Conservation (phyloP, 257 asterid genomes). For the Salvia miltiorrhiza region DNA sequence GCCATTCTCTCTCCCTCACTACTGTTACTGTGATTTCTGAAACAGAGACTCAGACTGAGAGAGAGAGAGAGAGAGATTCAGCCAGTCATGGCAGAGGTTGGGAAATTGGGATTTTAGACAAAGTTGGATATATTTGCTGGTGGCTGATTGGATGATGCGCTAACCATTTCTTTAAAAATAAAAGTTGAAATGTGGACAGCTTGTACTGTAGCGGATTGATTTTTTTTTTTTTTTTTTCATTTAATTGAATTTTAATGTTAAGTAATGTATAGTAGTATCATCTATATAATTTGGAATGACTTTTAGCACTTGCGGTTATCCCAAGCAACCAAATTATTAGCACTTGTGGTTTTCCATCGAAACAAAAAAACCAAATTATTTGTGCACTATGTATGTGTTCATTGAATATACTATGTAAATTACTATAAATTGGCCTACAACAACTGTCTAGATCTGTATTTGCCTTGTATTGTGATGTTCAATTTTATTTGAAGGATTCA, state of each 20-base stretch:
- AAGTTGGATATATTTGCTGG: conserved; percentile 3
- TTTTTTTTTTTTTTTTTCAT: too few relatives aligned
- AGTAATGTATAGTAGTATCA: too few relatives aligned
- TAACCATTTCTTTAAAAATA: background rate
- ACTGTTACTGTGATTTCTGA: background rate
- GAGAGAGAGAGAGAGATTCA: conserved; percentile 2
- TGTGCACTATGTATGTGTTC: too few relatives aligned
- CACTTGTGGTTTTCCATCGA: too few relatives aligned
- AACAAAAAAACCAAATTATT: too few relatives aligned
- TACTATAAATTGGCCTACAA: background rate
- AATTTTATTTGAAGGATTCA: too few relatives aligned
- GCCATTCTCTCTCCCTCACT: conserved; percentile 27
- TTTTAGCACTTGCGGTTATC: background rate
- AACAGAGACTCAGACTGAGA: conserved; percentile 6
- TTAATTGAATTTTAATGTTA: too few relatives aligned
- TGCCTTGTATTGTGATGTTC: too few relatives aligned
- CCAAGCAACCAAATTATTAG: background rate
- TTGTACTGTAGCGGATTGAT: background rate
- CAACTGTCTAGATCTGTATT: background rate
- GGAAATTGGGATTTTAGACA: conserved; percentile 19
- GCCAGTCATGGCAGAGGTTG: conserved; percentile 12
- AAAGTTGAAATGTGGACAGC: background rate
- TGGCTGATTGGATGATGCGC: background rate
- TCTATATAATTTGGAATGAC: background rate
- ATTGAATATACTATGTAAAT: too few relatives aligned